Evolutionary conservation across 2,329 filamentous ascomycete species (phyloP), one percentile per base, ranked within the genome.

Genomic region (Rhexocercosporidium sp.): DNA sequence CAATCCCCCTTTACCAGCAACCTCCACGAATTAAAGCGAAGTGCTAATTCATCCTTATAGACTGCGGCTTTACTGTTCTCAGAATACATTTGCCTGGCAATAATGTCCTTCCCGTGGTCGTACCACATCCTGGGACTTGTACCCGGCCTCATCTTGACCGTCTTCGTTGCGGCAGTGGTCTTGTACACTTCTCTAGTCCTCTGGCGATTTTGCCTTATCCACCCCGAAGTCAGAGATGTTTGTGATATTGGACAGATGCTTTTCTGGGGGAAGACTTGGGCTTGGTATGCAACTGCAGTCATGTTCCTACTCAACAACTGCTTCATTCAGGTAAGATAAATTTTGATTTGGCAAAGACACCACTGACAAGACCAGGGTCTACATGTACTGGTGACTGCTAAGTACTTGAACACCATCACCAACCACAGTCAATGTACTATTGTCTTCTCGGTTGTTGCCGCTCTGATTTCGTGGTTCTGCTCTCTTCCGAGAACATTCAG

Each of bases 251-350:
- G 94, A n/a, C 93, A 97, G 79, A 94, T 94, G 86, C 87, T 97
- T 25, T 97, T 97, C 80, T 96, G 91, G 90, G 90, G 91, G 71
- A 89, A 92, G 78, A 88, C 86, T 67, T 92, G 90, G 87, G 87
- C 86, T 3, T 90, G 87, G 87, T 90, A 85, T 78, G 83, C 81
- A 34, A 90, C 88, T 0, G 94, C 93, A 1, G 81, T 93, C 77
- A 97, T 97, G 92, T 97, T 97, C 79, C 81, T 97, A 54, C 79
- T 97, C 70, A 97, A 97, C 85, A 97, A 97, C 78, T 97, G 93
- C 18, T 96, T 96, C 78, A 96, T 96, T 73, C 90, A 93, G 80
- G 90, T 85, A 75, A 74, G 73, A 69, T 27, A 3, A 14, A 46
- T 22, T 51, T 11, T 9, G 3, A n/a, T 20, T 18, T 14, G 12